Base-by-base conservation (phyloP, 2,329 filamentous ascomycete species). In the Alternaria solani region DNA sequence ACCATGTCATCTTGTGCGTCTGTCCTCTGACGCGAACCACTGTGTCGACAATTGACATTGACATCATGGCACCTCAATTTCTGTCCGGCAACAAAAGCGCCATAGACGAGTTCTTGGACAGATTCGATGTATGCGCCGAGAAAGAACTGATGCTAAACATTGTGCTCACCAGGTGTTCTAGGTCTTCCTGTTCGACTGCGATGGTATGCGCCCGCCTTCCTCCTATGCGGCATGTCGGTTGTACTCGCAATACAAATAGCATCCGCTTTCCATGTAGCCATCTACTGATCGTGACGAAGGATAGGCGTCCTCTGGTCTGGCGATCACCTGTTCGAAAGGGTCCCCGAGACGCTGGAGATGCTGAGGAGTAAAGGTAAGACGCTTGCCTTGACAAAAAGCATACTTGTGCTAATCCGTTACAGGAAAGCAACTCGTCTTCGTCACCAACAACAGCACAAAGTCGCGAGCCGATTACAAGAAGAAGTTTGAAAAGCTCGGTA, bases 391-490 rank as follows among this genome's bases (percentile, higher is more conserved):
- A 7, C 9, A 6, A 5, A 7, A 1, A 9, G 4, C 8, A 28
- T 9, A 5, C 2, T 2, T 30, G 1, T 47, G 25, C 44, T 32
- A 16, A 38, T 4, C 14, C 2, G 16, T 26, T 23, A 0, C 28
- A 95, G 94, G 92, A 75, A 99, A 99, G 80, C 90, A 90, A 76
- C 86, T 95, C 34, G 89, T 99, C 55, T 99, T 99, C 76, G 95
- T 99, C 53, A 99, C 95, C 41, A 99, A 99, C 83, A 99, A 99
- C 83, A 97, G 93, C 75, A 98, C 95, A 58, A 99, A 99, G 79
- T 97, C 94, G 11, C 91, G 95, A 57, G 84, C 87, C 51, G 93
- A 97, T 77, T 99, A 99, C 81, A 90, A 91, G 78, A 93, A 94
- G 83, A 99, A 98, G 76, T 89, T 99, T 61, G 88, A 91, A 47